Base-by-base conservation (phyloP, 2,329 filamentous ascomycete species). In the Neofusicoccum cordaticola region DNA sequence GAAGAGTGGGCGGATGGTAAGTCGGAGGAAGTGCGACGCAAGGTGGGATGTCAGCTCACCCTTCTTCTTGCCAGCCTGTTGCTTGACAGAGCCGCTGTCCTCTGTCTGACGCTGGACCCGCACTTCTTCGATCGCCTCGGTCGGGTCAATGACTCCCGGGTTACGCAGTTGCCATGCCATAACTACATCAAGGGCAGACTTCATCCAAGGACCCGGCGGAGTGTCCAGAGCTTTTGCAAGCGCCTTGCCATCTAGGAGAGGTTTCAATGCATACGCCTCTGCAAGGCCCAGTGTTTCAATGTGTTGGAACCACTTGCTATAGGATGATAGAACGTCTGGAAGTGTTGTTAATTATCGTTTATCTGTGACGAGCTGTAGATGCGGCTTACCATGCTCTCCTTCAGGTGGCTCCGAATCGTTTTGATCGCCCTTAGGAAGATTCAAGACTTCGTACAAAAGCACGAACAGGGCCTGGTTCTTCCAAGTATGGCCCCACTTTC, bases 101-200 rank as follows among this genome's bases (percentile, higher is more conserved):
- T 69, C 70, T 70, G 39, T 35, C 19, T 48, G 27, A 22, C 37
- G 52, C 2, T 60, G 45, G 37, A 60, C n/a, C 65, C 76, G 77
- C 48, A 83, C 80, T 66, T 79, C 78, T 69, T 80, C 77, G 58
- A 83, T 79, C 13, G 80, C 81, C 63, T 74, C 73, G 37, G 72
- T 71, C 35, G 83, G 78, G 67, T 93, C 89, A 3, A 83, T 85
- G 65, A 80, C 81, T 3, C 82, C 82, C 0, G 93, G 92, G 72
- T 98, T 87, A 42, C 91, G 85, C 61, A 98, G 84, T 77, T 98
- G 95, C 93, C 93, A 98, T 66, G 88, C 88, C 77, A 96, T 86
- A 66, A 92, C 90, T 3, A 93, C 81, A 37, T 96, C 90, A 52
- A 97, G 79, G 3, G 93, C 93, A 51, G 84, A 83, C 62, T 87